phyloP scores from a whole-genome alignment of 192 early-diverging fungal species.

The Glomus cerebriforme region DNA sequence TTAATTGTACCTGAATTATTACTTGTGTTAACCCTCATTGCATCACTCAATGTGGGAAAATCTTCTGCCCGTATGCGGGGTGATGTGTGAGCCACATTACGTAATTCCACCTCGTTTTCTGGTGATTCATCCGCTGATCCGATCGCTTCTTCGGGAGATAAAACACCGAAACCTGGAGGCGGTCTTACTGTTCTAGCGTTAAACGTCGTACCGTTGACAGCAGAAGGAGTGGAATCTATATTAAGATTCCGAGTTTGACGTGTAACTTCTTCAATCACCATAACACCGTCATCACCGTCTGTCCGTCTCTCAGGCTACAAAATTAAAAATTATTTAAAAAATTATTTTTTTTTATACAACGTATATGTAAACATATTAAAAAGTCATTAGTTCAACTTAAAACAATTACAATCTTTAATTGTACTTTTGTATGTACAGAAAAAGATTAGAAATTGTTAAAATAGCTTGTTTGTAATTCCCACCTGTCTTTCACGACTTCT shows the following conservation, averaged over 20 bases:
- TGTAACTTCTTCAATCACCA: background rate
- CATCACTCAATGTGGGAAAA: constrained; percentile 6
- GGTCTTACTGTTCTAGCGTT: constrained; percentile 23
- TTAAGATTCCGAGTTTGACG: constrained; percentile 3
- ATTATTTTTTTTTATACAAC: too few species aligned
- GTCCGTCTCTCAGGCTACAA: constrained; percentile 33
- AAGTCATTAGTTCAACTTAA: background rate
- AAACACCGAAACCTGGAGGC: constrained; percentile 11
- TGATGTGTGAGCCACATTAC: background rate
- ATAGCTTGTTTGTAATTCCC: background rate
- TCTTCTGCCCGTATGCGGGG: constrained; percentile 23
- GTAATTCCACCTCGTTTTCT: background rate
- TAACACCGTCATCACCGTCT: background rate
- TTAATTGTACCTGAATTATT: background rate
- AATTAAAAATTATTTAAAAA: background rate
- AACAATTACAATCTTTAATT: background rate
- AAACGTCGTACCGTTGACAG: too few species aligned
- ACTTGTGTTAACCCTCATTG: background rate
- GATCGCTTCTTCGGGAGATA: background rate
- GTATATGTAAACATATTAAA: too few species aligned
- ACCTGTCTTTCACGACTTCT: constrained; percentile 23
- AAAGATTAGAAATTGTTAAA: background rate
- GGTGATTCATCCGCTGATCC: background rate
- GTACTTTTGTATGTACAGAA: too few species aligned
- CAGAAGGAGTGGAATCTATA: background rate